Evolutionary conservation across 179 eudicot species (phyloP), one percentile per base, ranked within the genome.

Genomic region (Nepenthes alata): DNA sequence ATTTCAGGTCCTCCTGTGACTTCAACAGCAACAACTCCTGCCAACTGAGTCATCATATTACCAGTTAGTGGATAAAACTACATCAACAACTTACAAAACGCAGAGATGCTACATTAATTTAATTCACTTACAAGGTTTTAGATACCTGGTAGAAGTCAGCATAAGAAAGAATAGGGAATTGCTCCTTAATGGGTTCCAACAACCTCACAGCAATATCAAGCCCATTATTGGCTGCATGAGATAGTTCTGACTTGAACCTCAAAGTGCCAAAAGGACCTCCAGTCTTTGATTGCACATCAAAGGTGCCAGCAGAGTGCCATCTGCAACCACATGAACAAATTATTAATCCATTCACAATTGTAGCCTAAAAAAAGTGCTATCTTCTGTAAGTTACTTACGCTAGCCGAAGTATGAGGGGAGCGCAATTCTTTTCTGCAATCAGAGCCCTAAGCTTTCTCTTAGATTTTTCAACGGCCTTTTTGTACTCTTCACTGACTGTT

Each of bases 231-330:
- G 98, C 98, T 1, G 60, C 84, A 60, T 93, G 98, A 37, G 56
- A 72, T 11, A 39, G 80, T 83, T 93, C 98, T 35, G 60, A 80
- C 74, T 74, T 55, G 67, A 70, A 63, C 81, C 83, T 93, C 84
- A 93, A 89, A 61, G 98, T 93, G 14, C 98, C 98, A 16, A 93
- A 93, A 6, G 98, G 98, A 53, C 98, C 98, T 54, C 98, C 98
- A 51, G 89, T 86, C 81, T 76, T 93, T 14, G 85, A 65, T 5
- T 37, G 71, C 61, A 72, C 78, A 55, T 93, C 98, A 58, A 61
- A 93, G 36, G 98, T 93, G 73, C 98, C 98, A 73, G 98, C 98
- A 64, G 98, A 93, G 88, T 93, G 98, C 98, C 98, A 93, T 69
- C 98, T 93, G 73, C 57, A 56, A 35, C 34, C 47, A 39, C 11